These are phyloP conservation scores for Aspergillus pseudoviridinutans DNA, from an alignment of 2,329 filamentous ascomycete genomes.

Conservation along the genomic window DNA sequence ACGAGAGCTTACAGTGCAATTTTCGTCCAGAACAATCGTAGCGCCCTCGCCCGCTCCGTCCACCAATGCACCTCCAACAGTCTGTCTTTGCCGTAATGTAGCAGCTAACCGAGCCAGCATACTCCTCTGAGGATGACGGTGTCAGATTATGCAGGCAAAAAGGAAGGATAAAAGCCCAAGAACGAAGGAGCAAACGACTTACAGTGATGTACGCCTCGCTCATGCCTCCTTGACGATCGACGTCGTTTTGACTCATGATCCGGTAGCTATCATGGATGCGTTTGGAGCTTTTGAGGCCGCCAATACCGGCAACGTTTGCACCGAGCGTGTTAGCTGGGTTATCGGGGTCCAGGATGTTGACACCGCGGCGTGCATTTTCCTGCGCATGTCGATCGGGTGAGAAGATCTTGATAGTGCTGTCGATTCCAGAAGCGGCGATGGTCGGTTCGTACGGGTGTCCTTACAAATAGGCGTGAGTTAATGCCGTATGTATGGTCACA, in stretches of 20 bases:
- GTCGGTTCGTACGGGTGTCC: slow-evolving; percentile 65
- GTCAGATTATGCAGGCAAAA: slow-evolving; percentile 6
- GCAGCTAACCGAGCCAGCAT: slow-evolving; percentile 46
- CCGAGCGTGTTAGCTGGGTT: slow-evolving; percentile 35
- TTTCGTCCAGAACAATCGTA: slow-evolving; percentile 41
- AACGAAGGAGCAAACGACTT: slow-evolving; percentile 19
- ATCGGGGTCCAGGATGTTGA: slow-evolving; percentile 53
- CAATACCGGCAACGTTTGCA: slow-evolving; percentile 21
- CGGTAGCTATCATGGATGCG: slow-evolving; percentile 58
- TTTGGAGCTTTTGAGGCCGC: slow-evolving; percentile 53
- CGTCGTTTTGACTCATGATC: slow-evolving; percentile 61
- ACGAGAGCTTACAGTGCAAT: slow-evolving; percentile 38
- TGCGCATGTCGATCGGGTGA: slow-evolving; percentile 57
- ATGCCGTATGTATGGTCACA: not conserved
- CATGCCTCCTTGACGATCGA: slow-evolving; percentile 54
- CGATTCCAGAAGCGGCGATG: slow-evolving; percentile 63
- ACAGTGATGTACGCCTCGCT: slow-evolving; percentile 57
- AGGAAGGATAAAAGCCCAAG: no score
- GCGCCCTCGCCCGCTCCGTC: slow-evolving; percentile 28
- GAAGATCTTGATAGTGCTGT: slow-evolving; percentile 66
- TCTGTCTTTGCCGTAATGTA: slow-evolving; percentile 38
- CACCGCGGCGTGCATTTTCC: slow-evolving; percentile 52
- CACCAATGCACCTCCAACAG: slow-evolving; percentile 20
- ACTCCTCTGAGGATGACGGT: slow-evolving; percentile 35
- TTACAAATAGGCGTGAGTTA: slow-evolving; percentile 22